A percentile compares a stretch with the other conserved stretches of the same genome.
Conservation (phyloP, 768 basidiomycete genomes). For the Naganishia vaughanmartiniae region DNA sequence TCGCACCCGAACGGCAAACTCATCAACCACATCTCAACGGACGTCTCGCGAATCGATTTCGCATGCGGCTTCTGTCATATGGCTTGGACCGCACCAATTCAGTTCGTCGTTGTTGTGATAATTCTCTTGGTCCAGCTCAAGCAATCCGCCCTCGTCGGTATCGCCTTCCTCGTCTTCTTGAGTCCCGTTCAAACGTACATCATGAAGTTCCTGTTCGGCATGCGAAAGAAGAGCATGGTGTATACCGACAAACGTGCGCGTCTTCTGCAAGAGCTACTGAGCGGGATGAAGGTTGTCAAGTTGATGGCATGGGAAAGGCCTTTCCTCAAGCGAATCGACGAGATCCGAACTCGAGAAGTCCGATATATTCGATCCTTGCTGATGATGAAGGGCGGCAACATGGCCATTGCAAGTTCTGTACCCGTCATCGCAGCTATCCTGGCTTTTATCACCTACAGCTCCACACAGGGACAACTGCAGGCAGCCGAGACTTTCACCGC, state of each 20-base stretch:
- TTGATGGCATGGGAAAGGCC: slow-evolving; percentile 84
- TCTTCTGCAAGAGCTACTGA: slow-evolving; percentile 80
- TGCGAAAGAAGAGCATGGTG: slow-evolving; percentile 71
- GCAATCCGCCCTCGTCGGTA: slow-evolving; percentile 60
- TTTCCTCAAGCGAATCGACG: slow-evolving; percentile 69
- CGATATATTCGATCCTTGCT: slow-evolving; percentile 55
- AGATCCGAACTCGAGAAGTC: slow-evolving; percentile 71
- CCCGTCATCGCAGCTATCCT: slow-evolving; percentile 75
- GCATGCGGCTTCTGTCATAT: slow-evolving; percentile 69
- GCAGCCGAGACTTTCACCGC: slow-evolving; percentile 77
- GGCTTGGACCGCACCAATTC: slow-evolving; percentile 62
- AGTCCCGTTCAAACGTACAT: slow-evolving; percentile 70
- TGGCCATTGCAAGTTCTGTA: slow-evolving; percentile 60
- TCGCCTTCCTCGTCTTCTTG: slow-evolving; percentile 50
- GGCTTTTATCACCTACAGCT: slow-evolving; percentile 68
- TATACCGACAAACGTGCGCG: slow-evolving; percentile 90
- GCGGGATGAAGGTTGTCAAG: slow-evolving; percentile 89
- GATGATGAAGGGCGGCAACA: slow-evolving; percentile 41
- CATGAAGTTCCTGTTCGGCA: slow-evolving; percentile 69
- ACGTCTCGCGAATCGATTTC: slow-evolving; percentile 81
- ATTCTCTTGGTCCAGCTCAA: slow-evolving; percentile 74
- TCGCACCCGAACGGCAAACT: slow-evolving; percentile 82
- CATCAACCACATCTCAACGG: slow-evolving; percentile 74
- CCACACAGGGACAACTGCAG: slow-evolving; percentile 47
- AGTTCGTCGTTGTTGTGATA: slow-evolving; percentile 46